phyloP scores from a whole-genome alignment of 257 asterid genomes.

The Fraxinus quadrangulata region DNA sequence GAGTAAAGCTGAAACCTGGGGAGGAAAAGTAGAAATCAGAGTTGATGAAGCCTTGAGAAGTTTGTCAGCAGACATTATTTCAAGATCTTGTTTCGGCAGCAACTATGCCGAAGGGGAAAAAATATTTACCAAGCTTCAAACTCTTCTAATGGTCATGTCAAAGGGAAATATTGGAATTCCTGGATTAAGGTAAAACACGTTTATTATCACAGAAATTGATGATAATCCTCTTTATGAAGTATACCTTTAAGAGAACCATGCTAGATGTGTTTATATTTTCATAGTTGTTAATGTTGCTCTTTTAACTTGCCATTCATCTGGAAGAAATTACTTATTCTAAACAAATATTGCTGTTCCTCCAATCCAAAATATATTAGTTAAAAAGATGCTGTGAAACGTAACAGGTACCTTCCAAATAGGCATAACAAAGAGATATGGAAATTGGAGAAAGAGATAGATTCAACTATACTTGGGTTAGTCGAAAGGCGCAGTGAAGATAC shows the following conservation, averaged over 20 bases:
- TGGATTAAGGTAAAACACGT: conserved; percentile 53
- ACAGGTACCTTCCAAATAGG: conserved; percentile 68
- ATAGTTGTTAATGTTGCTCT: background rate
- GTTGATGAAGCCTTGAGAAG: conserved; percentile 62
- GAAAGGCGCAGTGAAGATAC: conserved; percentile 32
- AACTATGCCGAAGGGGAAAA: conserved; percentile 53
- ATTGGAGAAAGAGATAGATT: conserved; percentile 55
- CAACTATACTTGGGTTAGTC: conserved; percentile 53
- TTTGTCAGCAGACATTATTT: conserved; percentile 72
- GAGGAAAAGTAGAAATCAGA: conserved; percentile 40
- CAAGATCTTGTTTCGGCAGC: conserved; percentile 79
- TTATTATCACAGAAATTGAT: background rate
- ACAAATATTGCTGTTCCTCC: background rate
- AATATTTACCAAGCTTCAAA: conserved; percentile 59
- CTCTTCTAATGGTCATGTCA: conserved; percentile 58
- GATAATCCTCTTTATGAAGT: background rate
- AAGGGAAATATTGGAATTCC: conserved; percentile 61
- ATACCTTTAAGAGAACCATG: background rate
- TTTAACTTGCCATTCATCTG: background rate
- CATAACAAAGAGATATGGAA: conserved; percentile 59
- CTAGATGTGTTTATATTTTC: background rate
- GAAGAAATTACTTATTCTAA: background rate
- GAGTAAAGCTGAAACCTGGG: conserved; percentile 26
- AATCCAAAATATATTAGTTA: background rate
- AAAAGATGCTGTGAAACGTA: conserved; percentile 22